These are phyloP conservation scores for Boletus rubescentipes DNA, from an alignment of 768 basidiomycete species.

Conservation along the genomic window DNA sequence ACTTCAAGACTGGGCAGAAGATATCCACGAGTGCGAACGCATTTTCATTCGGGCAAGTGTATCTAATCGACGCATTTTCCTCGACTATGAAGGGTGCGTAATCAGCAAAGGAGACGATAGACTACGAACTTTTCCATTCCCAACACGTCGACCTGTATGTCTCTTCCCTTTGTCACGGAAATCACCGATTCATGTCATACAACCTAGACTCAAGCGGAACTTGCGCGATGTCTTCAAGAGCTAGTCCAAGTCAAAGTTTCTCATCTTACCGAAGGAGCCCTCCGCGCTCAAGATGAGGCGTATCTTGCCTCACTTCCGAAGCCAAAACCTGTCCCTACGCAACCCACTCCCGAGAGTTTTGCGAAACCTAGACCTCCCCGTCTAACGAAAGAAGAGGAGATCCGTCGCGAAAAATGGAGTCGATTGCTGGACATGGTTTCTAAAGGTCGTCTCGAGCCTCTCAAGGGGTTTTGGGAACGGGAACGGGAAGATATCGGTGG, in stretches of 20 bases:
- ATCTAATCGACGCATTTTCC: constrained; percentile 84
- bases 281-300: constrained; percentile 84
- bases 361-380: constrained; percentile 54
- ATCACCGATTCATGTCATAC: constrained; percentile 1
- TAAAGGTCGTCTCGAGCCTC: constrained; percentile 82
- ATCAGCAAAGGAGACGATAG: constrained; percentile 80
- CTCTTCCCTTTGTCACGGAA: neutral
- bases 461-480: constrained; percentile 80
- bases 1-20: constrained; percentile 82
- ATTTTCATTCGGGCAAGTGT: constrained; percentile 91
- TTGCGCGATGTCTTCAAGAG: constrained; percentile 82
- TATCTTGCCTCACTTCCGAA: constrained; percentile 88
- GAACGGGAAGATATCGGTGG: constrained; percentile 57
- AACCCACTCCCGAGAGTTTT: constrained; percentile 34
- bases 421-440: constrained; percentile 86
- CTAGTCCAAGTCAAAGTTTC: constrained; percentile 83
- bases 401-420: constrained; percentile 73
- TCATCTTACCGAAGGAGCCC: constrained; percentile 80
- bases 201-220: constrained; percentile 83
- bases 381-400: constrained; percentile 79
- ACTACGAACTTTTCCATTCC: constrained; percentile 91
- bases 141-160: constrained; percentile 88
- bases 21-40: constrained; percentile 80
- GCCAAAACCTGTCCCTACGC: constrained; percentile 54
- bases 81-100: constrained; percentile 81